Evolutionary conservation across 2,329 filamentous ascomycete species (phyloP).

Genomic region (Fusarium anguioides): DNA sequence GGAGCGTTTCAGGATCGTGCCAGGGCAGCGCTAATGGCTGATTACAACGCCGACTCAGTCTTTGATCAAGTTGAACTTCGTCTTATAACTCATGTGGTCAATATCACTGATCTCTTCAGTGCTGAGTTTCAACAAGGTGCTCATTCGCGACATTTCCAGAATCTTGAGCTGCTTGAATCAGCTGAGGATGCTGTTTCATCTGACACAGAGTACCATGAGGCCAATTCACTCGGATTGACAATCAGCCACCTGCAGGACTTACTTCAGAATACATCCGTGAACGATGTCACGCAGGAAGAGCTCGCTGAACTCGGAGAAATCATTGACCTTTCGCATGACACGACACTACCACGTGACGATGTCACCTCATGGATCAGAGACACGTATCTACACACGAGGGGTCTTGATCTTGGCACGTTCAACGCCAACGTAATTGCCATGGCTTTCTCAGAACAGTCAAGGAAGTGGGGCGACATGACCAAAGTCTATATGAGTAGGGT

Average conservation of each 20-base stretch:
- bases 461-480: neutral
- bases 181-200: neutral
- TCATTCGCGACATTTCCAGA: neutral
- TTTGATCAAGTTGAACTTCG: neutral
- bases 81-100: neutral
- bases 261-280: neutral
- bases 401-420: neutral
- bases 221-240: neutral
- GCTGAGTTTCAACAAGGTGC: neutral
- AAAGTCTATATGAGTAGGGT: neutral
- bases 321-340: neutral
- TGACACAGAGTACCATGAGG: no score
- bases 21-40: neutral
- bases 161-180: neutral
- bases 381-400: neutral
- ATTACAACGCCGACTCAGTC: neutral
- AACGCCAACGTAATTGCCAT: neutral
- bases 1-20: neutral
- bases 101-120: neutral
- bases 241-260: neutral
- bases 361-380: neutral
- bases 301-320: neutral
- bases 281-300: neutral
- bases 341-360: neutral
- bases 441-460: neutral